Conservation (phyloP, 306 rosid species). For the Inga leiocalycina region DNA sequence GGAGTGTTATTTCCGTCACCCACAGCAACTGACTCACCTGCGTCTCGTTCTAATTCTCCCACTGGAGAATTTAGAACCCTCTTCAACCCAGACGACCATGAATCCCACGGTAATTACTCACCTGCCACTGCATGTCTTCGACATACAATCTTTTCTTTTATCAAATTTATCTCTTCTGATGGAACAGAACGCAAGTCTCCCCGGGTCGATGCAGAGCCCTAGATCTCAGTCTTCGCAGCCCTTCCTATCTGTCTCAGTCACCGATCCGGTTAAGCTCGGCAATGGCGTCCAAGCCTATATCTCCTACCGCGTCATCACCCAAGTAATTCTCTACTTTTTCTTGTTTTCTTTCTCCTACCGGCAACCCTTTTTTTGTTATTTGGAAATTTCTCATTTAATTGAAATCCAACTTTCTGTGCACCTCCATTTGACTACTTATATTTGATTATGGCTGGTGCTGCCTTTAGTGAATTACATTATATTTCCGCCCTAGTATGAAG, state of each 20-base stretch:
- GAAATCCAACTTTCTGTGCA: neutral
- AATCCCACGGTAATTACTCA: conserved; percentile 18
- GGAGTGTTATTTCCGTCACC: neutral
- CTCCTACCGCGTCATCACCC: conserved; percentile 93
- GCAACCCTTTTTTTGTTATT: neutral
- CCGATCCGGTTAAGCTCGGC: conserved; percentile 97
- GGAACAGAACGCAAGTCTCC: conserved; percentile 74
- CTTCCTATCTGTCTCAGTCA: conserved; percentile 76
- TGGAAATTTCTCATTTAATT: conserved; percentile 13
- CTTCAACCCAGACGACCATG: neutral
- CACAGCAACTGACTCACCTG: neutral
- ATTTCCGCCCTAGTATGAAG: neutral
- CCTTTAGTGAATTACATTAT: neutral
- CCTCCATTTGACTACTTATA: neutral
- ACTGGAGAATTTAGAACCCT: neutral
- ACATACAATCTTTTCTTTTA: neutral
- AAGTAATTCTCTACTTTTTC: conserved; percentile 43
- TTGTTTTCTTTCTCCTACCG: neutral
- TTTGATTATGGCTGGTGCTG: neutral
- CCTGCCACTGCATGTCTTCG: neutral
- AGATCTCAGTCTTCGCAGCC: conserved; percentile 93
- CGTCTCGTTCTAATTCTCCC: neutral
- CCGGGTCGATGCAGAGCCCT: conserved; percentile 85
- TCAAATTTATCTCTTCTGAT: conserved; percentile 27
- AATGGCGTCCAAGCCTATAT: conserved; percentile 98